A percentile compares a stretch with the other conserved stretches of the same genome.
These are phyloP conservation scores for Spergularia bocconei DNA, from an alignment of 148 eudicot species.

Conservation along the genomic window DNA sequence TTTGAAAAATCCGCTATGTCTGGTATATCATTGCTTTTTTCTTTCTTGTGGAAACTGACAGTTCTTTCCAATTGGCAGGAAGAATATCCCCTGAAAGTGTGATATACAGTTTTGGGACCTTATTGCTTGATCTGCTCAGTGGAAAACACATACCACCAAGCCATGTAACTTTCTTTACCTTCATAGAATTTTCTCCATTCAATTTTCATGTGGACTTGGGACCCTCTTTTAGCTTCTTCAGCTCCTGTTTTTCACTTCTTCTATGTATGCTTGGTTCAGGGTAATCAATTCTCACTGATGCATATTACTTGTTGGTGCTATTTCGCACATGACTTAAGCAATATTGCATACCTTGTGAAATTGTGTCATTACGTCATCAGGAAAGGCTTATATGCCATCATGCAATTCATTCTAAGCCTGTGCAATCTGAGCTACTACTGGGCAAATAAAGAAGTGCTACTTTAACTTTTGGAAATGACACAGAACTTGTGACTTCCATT, in stretches of 20 bases:
- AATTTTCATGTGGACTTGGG: neutral
- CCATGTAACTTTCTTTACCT: slow-evolving; percentile 49
- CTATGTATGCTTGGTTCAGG: neutral
- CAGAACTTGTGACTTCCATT: neutral
- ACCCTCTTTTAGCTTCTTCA: neutral
- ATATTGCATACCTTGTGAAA: neutral
- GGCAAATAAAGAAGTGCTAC: neutral
- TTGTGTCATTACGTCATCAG: neutral
- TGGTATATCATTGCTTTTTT: neutral
- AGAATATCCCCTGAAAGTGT: slow-evolving; percentile 74
- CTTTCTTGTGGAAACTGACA: slow-evolving; percentile 20
- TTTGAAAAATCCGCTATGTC: neutral
- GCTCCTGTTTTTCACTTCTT: neutral
- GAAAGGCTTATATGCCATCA: neutral
- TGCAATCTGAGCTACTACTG: neutral
- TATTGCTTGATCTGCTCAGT: slow-evolving; percentile 78
- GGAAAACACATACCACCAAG: slow-evolving; percentile 87
- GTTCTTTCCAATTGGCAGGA: slow-evolving; percentile 49
- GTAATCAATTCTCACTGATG: neutral
- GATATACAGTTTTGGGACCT: slow-evolving; percentile 77
- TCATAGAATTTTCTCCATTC: neutral
- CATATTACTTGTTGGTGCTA: neutral
- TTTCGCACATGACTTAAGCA: neutral
- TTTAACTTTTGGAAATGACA: neutral
- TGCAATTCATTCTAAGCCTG: neutral